phyloP scores from a whole-genome alignment of 2,329 filamentous ascomycete genomes.

The Arthroderma uncinatum region DNA sequence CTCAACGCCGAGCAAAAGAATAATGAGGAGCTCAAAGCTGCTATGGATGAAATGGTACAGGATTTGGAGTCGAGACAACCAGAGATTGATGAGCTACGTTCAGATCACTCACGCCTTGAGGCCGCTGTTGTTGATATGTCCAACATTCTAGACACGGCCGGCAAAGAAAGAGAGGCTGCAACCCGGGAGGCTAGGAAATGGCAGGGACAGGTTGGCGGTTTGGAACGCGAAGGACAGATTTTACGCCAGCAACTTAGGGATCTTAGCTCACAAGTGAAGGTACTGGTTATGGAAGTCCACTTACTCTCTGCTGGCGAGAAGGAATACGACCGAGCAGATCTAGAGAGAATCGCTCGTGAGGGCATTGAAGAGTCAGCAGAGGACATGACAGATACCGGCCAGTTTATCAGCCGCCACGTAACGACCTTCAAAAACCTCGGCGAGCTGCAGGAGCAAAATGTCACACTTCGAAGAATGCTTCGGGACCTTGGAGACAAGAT shows the following conservation, averaged over 20 bases:
- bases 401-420: slow-evolving; percentile 80
- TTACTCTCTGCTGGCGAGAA: slow-evolving; percentile 64
- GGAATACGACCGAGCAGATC: slow-evolving; percentile 61
- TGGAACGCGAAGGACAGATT: slow-evolving; percentile 59
- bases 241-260: slow-evolving; percentile 80
- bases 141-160: slow-evolving; percentile 68
- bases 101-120: slow-evolving; percentile 69
- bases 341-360: slow-evolving; percentile 67
- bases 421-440: slow-evolving; percentile 77
- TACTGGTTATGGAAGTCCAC: slow-evolving; percentile 77
- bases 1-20: slow-evolving; percentile 63
- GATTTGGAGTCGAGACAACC: slow-evolving; percentile 78
- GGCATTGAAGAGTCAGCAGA: slow-evolving; percentile 61
- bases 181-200: slow-evolving; percentile 69
- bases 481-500: slow-evolving; percentile 77
- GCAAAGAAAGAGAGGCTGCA: slow-evolving; percentile 66
- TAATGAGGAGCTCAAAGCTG: slow-evolving; percentile 60
- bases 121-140: slow-evolving; percentile 76
- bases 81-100: slow-evolving; percentile 73
- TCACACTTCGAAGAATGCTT: slow-evolving; percentile 69
- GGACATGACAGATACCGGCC: slow-evolving; percentile 72
- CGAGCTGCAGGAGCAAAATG: slow-evolving; percentile 79
- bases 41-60: slow-evolving; percentile 75
- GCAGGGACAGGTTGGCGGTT: slow-evolving; percentile 56
- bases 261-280: slow-evolving; percentile 78